Evolutionary conservation across 306 rosid genomes (phyloP).

Genomic region (Lablab purpureus): DNA sequence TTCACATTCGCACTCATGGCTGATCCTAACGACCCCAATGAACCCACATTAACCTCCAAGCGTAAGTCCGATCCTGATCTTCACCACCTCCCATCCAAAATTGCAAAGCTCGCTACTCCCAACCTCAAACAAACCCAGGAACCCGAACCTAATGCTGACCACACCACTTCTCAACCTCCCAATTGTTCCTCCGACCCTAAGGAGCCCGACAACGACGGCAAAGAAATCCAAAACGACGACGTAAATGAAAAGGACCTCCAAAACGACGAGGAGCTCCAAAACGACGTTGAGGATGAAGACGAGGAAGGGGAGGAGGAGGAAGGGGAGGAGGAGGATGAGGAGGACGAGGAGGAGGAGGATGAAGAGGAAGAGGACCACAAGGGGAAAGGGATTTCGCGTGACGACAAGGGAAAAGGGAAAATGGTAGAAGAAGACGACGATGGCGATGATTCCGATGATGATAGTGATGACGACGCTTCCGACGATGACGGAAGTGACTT

Average conservation of each 20-base stretch:
- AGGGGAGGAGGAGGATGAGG: slow-evolving; percentile 42
- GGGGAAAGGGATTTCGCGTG: slow-evolving; percentile 76
- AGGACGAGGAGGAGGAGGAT: slow-evolving; percentile 52
- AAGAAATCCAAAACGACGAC: slow-evolving; percentile 8
- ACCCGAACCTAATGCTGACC: slow-evolving; percentile 1
- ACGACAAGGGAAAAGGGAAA: slow-evolving; percentile 87
- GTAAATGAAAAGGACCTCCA: slow-evolving; percentile 25
- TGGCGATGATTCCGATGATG: slow-evolving; percentile 16
- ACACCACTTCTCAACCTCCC: slow-evolving; percentile 29
- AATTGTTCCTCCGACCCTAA: slow-evolving; percentile 47
- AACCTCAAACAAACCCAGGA: slow-evolving; percentile 22
- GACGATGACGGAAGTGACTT: slow-evolving; percentile 76
- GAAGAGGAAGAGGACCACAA: slow-evolving; percentile 63
- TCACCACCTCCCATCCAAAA: slow-evolving; percentile 58
- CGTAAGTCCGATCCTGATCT: slow-evolving; percentile 62
- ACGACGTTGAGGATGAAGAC: slow-evolving; percentile 36
- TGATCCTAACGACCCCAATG: slow-evolving; percentile 57
- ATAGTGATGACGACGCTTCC: slow-evolving; percentile 46
- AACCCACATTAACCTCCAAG: slow-evolving; percentile 64
- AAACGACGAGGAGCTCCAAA: slow-evolving; percentile 32
- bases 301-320: slow-evolving; percentile 16
- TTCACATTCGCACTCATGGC: slow-evolving; percentile 56
- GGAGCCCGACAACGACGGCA: neutral
- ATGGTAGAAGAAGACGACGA: slow-evolving; percentile 66
- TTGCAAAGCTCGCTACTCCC: slow-evolving; percentile 54